These are phyloP conservation scores for Arthrobotrys sinensis DNA, from an alignment of 2,329 filamentous ascomycete genomes.

Conservation along the genomic window DNA sequence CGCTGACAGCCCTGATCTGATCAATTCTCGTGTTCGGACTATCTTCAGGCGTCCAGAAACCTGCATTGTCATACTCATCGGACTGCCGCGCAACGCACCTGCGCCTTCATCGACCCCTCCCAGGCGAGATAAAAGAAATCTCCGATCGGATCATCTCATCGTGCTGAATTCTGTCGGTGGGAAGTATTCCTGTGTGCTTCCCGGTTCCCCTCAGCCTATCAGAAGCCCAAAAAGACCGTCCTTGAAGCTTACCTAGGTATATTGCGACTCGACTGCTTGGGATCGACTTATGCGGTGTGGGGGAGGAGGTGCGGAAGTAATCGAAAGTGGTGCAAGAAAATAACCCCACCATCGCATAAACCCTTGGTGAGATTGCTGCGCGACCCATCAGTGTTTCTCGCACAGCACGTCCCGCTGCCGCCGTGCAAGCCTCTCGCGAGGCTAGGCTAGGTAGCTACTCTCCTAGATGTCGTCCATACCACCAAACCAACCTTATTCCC, in stretches of 20 bases:
- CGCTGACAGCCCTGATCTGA: slow-evolving; percentile 30
- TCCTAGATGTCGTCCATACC: slow-evolving; percentile 57
- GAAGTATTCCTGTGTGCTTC: neutral
- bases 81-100: slow-evolving; percentile 42
- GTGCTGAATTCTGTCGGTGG: slow-evolving; percentile 17
- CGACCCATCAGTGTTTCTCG: slow-evolving; percentile 31
- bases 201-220: slow-evolving; percentile 43
- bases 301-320: slow-evolving; percentile 33
- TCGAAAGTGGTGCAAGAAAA: slow-evolving; percentile 22
- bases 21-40: slow-evolving; percentile 18
- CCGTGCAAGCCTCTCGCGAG: slow-evolving; percentile 21
- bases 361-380: slow-evolving; percentile 26
- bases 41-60: slow-evolving; percentile 26
- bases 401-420: slow-evolving; percentile 21
- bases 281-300: slow-evolving; percentile 19
- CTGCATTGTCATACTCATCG: slow-evolving; percentile 54
- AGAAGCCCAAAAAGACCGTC: slow-evolving; percentile 5
- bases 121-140: slow-evolving; percentile 36
- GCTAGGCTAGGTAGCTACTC: slow-evolving; percentile 25
- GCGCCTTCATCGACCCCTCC: slow-evolving; percentile 34
- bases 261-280: slow-evolving; percentile 30
- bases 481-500: slow-evolving; percentile 44
- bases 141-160: slow-evolving; percentile 45
- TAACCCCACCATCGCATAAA: slow-evolving; percentile 53
- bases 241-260: neutral